Evolutionary conservation across 1,284 basidiomycete genomes (phyloP).

Genomic region (Porphyrellus sp.): DNA sequence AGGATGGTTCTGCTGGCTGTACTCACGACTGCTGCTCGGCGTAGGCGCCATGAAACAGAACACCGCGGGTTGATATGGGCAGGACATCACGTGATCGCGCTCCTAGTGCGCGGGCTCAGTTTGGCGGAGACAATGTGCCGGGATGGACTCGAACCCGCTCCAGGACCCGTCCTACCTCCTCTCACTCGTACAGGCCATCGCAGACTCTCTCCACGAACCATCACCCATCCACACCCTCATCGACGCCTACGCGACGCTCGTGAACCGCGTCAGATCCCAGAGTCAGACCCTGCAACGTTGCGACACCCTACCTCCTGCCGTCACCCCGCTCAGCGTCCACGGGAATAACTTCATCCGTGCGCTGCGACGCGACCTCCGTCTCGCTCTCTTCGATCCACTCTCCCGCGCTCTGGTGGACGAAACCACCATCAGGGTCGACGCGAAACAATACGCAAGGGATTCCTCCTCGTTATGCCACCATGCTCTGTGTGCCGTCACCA

Average conservation of each 20-base stretch:
- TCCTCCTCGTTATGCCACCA: conserved; percentile 45
- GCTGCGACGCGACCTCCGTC: conserved; percentile 47
- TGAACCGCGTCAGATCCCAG: conserved; percentile 41
- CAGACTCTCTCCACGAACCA: conserved; percentile 41
- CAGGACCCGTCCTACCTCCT: conserved; percentile 34
- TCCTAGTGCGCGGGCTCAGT: not conserved
- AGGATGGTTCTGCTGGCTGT: too few relatives aligned
- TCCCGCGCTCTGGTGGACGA: conserved; percentile 16
- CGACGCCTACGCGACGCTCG: conserved; percentile 56
- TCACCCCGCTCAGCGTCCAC: conserved; percentile 32
- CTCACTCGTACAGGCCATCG: conserved; percentile 47
- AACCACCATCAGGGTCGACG: conserved; percentile 30
- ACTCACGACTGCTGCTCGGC: too few relatives aligned
- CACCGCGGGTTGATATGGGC: not conserved
- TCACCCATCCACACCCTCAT: conserved; percentile 47
- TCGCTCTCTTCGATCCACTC: conserved; percentile 39
- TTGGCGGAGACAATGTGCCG: not conserved
- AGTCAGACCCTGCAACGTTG: conserved; percentile 25
- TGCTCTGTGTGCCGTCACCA: conserved; percentile 48
- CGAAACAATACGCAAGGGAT: conserved; percentile 41
- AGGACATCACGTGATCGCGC: not conserved
- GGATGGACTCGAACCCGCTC: not conserved
- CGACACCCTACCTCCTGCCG: conserved; percentile 28
- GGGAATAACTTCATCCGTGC: conserved; percentile 37
- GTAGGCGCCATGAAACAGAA: too few relatives aligned